Evolutionary conservation across 768 basidiomycete genomes (phyloP).

Genomic region (Tulasnella sp.): DNA sequence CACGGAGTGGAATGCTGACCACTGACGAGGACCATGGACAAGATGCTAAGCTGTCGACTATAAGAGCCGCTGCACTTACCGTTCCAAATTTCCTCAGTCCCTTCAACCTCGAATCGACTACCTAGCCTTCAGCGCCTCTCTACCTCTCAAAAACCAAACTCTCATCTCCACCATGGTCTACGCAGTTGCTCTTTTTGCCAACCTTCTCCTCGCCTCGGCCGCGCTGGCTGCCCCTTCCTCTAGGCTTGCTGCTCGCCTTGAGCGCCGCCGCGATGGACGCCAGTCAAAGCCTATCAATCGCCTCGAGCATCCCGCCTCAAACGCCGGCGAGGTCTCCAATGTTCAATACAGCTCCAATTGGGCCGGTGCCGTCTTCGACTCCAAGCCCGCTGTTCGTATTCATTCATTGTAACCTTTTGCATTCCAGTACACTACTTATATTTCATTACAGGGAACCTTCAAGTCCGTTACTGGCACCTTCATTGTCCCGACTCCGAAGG

Average conservation of each 20-base stretch:
- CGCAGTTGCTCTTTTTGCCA: slow-evolving; percentile 20
- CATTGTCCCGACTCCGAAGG: slow-evolving; percentile 28
- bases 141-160: slow-evolving; percentile 5
- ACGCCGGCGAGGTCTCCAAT: slow-evolving; percentile 20
- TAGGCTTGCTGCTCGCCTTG: slow-evolving; percentile 21
- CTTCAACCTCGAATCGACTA: too few species aligned
- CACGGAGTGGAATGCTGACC: too few species aligned
- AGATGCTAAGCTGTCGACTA: too few species aligned
- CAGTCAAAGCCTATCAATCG: slow-evolving; percentile 11
- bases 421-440: neutral
- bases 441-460: slow-evolving; percentile 26
- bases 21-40: too few species aligned
- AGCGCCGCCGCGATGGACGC: slow-evolving; percentile 21
- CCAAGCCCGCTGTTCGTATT: slow-evolving; percentile 21
- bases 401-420: neutral
- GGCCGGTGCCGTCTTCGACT: slow-evolving; percentile 29
- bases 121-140: too few species aligned
- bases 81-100: too few species aligned
- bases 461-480: slow-evolving; percentile 32
- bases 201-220: slow-evolving; percentile 23
- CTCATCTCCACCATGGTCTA: slow-evolving; percentile 20
- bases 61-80: too few species aligned
- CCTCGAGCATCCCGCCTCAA: neutral
- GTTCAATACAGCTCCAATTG: slow-evolving; percentile 30
- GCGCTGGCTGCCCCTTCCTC: slow-evolving; percentile 22